Percentiles rank a stretch among this genome's conserved stretches.
Evolutionary conservation across 371 early-diverging fungal genomes (phyloP).

Genomic region (Vairimorpha apis): DNA sequence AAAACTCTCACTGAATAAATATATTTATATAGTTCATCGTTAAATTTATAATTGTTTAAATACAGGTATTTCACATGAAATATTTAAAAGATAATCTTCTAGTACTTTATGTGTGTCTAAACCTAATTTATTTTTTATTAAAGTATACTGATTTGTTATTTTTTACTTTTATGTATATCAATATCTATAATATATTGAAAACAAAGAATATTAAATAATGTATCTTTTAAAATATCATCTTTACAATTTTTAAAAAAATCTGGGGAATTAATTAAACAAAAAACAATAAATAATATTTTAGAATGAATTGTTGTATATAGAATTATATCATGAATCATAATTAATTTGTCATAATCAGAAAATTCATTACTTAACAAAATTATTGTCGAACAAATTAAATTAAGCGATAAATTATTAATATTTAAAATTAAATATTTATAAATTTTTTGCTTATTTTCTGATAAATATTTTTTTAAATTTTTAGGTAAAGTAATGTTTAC

Average conservation of each 20-base stretch:
- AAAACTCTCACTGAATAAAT: conserved; percentile 45
- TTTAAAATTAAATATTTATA: conserved; percentile 25
- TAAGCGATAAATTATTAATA: conserved; percentile 27
- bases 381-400: conserved; percentile 41
- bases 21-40: conserved; percentile 15
- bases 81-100: conserved; percentile 4
- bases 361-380: conserved; percentile 30
- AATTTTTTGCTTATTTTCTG: conserved; percentile 17
- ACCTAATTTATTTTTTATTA: conserved; percentile 31
- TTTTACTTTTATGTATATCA: conserved; percentile 18
- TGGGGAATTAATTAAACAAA: conserved; percentile 39
- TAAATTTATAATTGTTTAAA: conserved; percentile 12
- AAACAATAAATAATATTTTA: conserved; percentile 30
- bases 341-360: conserved; percentile 32
- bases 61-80: conserved; percentile 15
- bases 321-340: conserved; percentile 46
- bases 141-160: neutral
- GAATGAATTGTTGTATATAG: conserved; percentile 14
- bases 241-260: neutral
- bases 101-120: conserved; percentile 3
- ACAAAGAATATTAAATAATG: conserved; percentile 25
- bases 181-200: conserved; percentile 41
- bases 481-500: conserved; percentile 15
- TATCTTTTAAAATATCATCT: conserved; percentile 15
- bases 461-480: conserved; percentile 30